Conservation (phyloP, 2,329 filamentous ascomycete genomes). For the Talaromyces marneffei region DNA sequence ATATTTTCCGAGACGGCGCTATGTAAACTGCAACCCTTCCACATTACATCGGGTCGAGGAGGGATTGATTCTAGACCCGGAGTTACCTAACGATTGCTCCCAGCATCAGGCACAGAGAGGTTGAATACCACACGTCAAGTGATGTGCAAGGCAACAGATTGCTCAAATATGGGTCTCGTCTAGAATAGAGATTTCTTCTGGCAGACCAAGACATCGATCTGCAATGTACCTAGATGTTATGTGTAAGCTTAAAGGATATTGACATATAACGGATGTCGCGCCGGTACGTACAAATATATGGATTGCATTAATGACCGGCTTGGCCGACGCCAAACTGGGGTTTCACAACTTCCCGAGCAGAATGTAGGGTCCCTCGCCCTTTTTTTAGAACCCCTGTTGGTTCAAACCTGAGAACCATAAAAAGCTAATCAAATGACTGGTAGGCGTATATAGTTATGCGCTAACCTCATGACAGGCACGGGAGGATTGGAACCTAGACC, state of each 20-base stretch:
- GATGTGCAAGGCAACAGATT: not conserved
- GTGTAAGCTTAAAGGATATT: not conserved
- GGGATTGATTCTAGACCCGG: not conserved
- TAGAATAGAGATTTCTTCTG: not conserved
- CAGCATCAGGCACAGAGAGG: not conserved
- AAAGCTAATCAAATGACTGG: not conserved
- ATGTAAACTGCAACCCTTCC: not conserved
- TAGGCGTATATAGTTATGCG: not conserved
- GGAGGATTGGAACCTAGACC: not conserved
- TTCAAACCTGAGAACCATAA: not conserved
- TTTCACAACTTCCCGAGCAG: not conserved
- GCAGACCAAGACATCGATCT: not conserved
- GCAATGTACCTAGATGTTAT: not conserved
- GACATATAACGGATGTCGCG: not conserved
- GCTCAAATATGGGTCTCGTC: not conserved
- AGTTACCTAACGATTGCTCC: not conserved
- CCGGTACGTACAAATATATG: not conserved
- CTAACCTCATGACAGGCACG: not conserved
- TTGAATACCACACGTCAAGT: not conserved
- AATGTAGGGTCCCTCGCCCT: not conserved
- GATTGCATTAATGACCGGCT: not conserved
- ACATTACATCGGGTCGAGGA: not conserved
- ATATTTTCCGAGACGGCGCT: not conserved
- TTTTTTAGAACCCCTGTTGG: not conserved
- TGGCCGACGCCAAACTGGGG: not conserved